Percentiles rank a stretch among this genome's conserved stretches.
Conservation (phyloP, 129 eudicot species). For the Lactuca sativa region DNA sequence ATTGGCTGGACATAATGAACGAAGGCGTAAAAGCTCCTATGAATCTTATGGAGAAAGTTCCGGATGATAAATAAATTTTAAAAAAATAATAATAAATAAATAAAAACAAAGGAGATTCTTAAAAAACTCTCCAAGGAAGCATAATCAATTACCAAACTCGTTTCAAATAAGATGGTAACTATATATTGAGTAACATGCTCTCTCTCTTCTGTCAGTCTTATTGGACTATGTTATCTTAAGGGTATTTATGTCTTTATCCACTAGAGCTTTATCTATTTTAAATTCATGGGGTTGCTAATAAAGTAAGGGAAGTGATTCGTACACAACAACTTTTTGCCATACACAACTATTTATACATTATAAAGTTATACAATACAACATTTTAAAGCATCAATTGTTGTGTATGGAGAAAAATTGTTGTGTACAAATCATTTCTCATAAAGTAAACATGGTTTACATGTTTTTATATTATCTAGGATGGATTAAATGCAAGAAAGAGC, state of each 20-base stretch:
- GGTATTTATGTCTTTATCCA: slow-evolving; percentile 1
- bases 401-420: too few species aligned
- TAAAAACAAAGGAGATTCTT: slow-evolving; percentile 6
- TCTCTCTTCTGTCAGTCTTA: slow-evolving; percentile 70
- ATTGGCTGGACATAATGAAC: slow-evolving; percentile 83
- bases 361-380: too few species aligned
- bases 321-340: too few species aligned
- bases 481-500: too few species aligned
- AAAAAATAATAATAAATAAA: neutral
- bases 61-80: slow-evolving; percentile 23
- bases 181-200: slow-evolving; percentile 43
- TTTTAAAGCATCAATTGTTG: too few species aligned
- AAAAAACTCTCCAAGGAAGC: neutral
- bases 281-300: slow-evolving; percentile 6
- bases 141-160: neutral
- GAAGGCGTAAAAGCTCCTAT: slow-evolving; percentile 72
- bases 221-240: slow-evolving; percentile 2
- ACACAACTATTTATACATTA: too few species aligned
- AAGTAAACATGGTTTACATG: neutral
- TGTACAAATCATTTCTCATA: too few species aligned
- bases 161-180: slow-evolving; percentile 23
- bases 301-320: too few species aligned
- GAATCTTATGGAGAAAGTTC: slow-evolving; percentile 60
- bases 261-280: slow-evolving; percentile 14
- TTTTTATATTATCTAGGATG: too few species aligned